Evolutionary conservation across 371 early-diverging fungal species (phyloP), one percentile per base, ranked within the genome.

Genomic region (Syncephalastrum monosporum): DNA sequence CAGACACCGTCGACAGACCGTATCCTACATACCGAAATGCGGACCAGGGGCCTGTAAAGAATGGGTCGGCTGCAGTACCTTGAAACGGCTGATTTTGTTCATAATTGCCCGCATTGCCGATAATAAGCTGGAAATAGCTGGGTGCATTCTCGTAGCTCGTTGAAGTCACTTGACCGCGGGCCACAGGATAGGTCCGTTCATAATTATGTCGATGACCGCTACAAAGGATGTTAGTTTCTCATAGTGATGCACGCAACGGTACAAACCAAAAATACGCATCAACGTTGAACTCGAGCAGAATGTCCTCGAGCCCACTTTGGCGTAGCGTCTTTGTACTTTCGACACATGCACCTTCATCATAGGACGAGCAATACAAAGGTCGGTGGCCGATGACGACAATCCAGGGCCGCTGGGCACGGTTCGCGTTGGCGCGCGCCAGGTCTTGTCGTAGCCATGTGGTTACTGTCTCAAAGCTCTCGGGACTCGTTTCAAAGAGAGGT

Each of bases 131-230:
- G 38, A 68, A 72, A 33, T 56, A 68, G 7, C 66, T 60, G 21
- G 69, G 65, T 6, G 72, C 27, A 17, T 72, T 61, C 15, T 59
- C 52, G 47, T 65, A 68, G 2, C 61, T 60, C 3, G 48, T 56
- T 3, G 63, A 55, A 4, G 63, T 25, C 3, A 44, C n/a, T 7
- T 50, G 19, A 21, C 60, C 43, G 14, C 63, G 56, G 0, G 63
- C 52, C 13, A 75, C 67, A 27, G 75, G 75, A 48, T 68, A 75
- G 0, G 75, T 75, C 47, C 75, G 55, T 41, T 75, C 75, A 50
- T 72, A 75, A 42, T 72, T 65, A 45, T 75, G 75, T 24, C 67
- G 63, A 53, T 75, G 38, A 10, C 38, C 38, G 38, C 45, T 21
- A 5, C 27, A 3, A 21, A 21, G 2, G 21, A 21, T 21, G 21